Conservation (phyloP, 306 rosid species). For the Malus fusca region DNA sequence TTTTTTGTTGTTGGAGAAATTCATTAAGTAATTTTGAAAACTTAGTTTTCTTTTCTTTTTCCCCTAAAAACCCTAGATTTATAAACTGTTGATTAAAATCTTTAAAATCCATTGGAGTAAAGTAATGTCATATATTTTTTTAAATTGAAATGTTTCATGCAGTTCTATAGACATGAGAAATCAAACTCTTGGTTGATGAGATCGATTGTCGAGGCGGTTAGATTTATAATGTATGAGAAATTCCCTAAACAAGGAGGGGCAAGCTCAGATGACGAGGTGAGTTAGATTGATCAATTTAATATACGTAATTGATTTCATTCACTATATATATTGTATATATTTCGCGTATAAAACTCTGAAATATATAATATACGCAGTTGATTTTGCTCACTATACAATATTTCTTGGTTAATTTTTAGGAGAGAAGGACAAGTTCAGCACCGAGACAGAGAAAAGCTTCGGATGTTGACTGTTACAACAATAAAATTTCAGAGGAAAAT, state of each 20-base stretch:
- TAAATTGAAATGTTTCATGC: neutral
- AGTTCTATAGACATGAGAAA: neutral
- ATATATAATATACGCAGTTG: neutral
- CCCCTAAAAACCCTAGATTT: neutral
- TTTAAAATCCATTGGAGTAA: neutral
- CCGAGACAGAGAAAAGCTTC: neutral
- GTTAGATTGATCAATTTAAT: neutral
- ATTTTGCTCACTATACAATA: neutral
- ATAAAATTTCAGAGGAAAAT: neutral
- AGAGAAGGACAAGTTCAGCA: neutral
- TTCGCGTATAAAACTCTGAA: neutral
- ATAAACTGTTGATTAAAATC: neutral
- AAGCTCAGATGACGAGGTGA: neutral
- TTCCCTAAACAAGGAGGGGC: neutral
- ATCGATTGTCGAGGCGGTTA: neutral
- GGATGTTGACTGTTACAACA: neutral
- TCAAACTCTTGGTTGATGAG: neutral
- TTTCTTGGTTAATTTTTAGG: neutral
- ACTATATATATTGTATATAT: neutral
- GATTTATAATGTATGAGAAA: neutral
- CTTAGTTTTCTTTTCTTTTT: neutral
- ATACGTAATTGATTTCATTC: too few relatives aligned
- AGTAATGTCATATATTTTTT: neutral
- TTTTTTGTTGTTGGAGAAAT: neutral
- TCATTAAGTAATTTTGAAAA: neutral